Conservation (phyloP, 2,329 filamentous ascomycete species). For the Colletotrichum sidae region DNA sequence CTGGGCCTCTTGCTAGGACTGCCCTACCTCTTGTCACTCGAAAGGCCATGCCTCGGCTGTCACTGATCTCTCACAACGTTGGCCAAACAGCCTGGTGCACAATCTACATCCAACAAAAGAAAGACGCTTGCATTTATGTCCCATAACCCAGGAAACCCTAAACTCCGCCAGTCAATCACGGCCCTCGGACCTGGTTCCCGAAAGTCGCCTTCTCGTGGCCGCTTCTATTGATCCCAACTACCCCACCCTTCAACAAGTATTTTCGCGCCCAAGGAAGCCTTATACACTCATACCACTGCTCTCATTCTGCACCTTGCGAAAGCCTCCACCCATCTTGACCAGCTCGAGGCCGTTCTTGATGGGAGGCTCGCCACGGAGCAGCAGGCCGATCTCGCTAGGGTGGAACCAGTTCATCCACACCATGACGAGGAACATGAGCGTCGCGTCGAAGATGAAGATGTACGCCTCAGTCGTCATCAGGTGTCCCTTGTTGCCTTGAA, state of each 20-base stretch:
- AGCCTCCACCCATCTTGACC: constrained; percentile 8
- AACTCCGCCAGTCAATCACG: too few species aligned
- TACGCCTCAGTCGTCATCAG: constrained; percentile 54
- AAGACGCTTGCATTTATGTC: too few species aligned
- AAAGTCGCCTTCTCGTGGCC: too few species aligned
- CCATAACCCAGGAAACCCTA: too few species aligned
- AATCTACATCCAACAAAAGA: too few species aligned
- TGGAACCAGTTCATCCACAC: constrained; percentile 39
- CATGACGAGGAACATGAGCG: constrained; percentile 55
- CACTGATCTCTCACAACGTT: too few species aligned
- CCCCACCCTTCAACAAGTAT: not conserved
- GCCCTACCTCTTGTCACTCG: too few species aligned
- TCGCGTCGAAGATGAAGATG: constrained; percentile 58
- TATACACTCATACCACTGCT: constrained; percentile 24
- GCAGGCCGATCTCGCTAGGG: constrained; percentile 33
- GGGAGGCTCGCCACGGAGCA: constrained; percentile 28
- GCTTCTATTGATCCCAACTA: too few species aligned
- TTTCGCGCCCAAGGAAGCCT: not conserved
- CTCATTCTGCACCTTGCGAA: constrained; percentile 17
- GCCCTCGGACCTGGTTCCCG: too few species aligned
- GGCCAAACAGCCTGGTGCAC: too few species aligned
- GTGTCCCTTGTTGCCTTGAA: constrained; percentile 54
- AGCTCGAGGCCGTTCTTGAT: constrained; percentile 34
- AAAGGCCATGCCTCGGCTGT: too few species aligned
- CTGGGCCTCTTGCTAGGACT: too few species aligned